A percentile compares a stretch with the other conserved stretches of the same genome.
These are phyloP conservation scores for Cutaneotrichosporon daszewskae DNA, from an alignment of 1,284 basidiomycete species.

Conservation along the genomic window DNA sequence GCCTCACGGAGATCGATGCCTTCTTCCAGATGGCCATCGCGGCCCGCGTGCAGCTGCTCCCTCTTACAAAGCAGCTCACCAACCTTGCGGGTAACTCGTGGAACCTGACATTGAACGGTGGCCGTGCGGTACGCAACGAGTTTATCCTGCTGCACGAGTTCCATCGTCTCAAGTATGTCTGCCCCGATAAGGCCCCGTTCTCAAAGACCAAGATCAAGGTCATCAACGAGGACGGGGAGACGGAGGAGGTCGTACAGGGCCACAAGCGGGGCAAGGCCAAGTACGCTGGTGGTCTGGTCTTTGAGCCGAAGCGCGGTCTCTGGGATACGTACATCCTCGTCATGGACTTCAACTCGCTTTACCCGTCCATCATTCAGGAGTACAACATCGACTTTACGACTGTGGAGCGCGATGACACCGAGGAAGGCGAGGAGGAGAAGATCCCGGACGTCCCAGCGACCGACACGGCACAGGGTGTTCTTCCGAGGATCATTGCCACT, in stretches of 20 bases:
- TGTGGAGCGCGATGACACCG: conserved; percentile 64
- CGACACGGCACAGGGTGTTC: conserved; percentile 73
- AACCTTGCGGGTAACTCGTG: conserved; percentile 97
- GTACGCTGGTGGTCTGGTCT: conserved; percentile 97
- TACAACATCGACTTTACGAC: conserved; percentile 99
- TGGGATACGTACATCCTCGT: conserved; percentile 98
- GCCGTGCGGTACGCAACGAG: conserved; percentile 96
- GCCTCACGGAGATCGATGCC: conserved; percentile 87
- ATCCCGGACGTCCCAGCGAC: conserved; percentile 81
- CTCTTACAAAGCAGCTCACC: conserved; percentile 87
- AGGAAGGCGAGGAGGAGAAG: conserved; percentile 62
- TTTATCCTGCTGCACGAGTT: conserved; percentile 99
- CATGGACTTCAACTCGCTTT: conserved; percentile 99
- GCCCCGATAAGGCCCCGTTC: conserved; percentile 92
- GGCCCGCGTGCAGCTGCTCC: conserved; percentile 79
- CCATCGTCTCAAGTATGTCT: conserved; percentile 90
- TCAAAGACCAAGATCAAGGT: conserved; percentile 52
- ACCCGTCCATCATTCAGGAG: conserved; percentile 99
- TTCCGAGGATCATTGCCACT: conserved; percentile 91
- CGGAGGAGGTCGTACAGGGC: conserved; percentile 56
- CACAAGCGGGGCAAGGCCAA: conserved; percentile 79
- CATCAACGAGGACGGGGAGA: conserved; percentile 48
- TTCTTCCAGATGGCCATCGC: conserved; percentile 96
- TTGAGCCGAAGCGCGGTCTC: conserved; percentile 90
- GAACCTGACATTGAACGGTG: conserved; percentile 92